Evolutionary conservation across 2,329 filamentous ascomycete genomes (phyloP), one percentile per base, ranked within the genome.

Genomic region (Apiospora aurea): DNA sequence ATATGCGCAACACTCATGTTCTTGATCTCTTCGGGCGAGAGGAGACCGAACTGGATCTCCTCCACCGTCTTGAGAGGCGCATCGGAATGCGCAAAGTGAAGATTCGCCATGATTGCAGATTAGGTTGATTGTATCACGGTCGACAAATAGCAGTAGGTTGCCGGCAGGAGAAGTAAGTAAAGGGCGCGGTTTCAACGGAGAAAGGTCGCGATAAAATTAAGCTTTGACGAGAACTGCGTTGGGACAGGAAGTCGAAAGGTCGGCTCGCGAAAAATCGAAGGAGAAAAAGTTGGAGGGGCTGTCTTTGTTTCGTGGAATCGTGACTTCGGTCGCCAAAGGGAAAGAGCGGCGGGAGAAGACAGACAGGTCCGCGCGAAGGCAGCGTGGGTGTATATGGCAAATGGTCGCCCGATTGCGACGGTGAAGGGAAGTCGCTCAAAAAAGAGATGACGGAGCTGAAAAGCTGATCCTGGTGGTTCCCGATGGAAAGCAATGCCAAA

Each of bases 11-110:
- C 96, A 84, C 95, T 98, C 94, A 98, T 97, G 80, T 93, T 95
- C 88, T 99, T 98, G 85, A 98, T 97, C 87, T 99, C 97, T 83
- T 99, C 96, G 38, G 96, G 96, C 47, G 96, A 97, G 84, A 99
- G 90, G 81, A 99, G 90, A 81, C 96, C 96, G 82, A 99, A 99
- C 88, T 99, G 97, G 79, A 99, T 97, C 89, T 99, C 97, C 89
- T 98, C 93, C 80, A 99, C 95, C 77, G 93, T 97, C 88, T 96
- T 96, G 89, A 98, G 89, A 83, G 95, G 95, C 90, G 94, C 95
- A 89, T 93, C 95, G 82, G 94, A 97, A 85, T 95, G 94, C 81
- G 93, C 89, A 81, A 97, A 97, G 82, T 92, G 92, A 77, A 96
- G 92, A 85, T 97, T 97, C 86, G 96, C 90, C 96, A 99, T 97